phyloP scores from a whole-genome alignment of 2,329 filamentous ascomycete genomes.

The Pyrenophora seminiperda region DNA sequence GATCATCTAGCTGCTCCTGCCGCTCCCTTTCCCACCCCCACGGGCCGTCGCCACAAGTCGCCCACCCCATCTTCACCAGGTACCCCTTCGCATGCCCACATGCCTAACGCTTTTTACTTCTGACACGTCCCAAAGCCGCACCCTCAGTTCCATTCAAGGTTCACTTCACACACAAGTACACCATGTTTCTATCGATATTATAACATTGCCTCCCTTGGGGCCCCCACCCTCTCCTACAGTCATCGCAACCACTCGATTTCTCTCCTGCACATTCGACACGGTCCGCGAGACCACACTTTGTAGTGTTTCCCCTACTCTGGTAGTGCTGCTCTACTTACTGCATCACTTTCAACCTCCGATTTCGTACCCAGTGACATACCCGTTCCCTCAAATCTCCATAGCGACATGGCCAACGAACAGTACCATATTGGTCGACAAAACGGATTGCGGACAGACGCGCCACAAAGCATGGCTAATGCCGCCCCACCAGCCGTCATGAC shows the following conservation, averaged over 20 bases:
- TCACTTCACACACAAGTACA: slow-evolving; percentile 32
- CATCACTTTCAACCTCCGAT: slow-evolving; percentile 1
- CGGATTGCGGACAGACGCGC: slow-evolving; percentile 38
- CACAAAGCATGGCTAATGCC: slow-evolving; percentile 33
- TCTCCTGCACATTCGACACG: slow-evolving; percentile 4
- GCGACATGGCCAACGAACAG: slow-evolving; percentile 44
- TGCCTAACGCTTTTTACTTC: slow-evolving; percentile 24
- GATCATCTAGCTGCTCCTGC: slow-evolving; percentile 7
- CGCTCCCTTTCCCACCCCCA: slow-evolving; percentile 28
- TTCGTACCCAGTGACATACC: background rate
- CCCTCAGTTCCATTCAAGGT: slow-evolving; percentile 36
- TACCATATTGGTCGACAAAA: slow-evolving; percentile 32
- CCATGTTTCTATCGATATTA: slow-evolving; percentile 46
- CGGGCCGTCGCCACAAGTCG: slow-evolving; percentile 40
- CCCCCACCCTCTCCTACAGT: slow-evolving; percentile 27
- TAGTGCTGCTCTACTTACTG: background rate
- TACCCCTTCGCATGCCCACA: slow-evolving; percentile 35
- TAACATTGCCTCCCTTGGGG: slow-evolving; percentile 47
- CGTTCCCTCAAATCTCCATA: background rate
- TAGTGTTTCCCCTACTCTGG: slow-evolving; percentile 4
- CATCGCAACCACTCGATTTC: background rate
- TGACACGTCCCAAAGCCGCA: slow-evolving; percentile 27
- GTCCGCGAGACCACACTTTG: slow-evolving; percentile 13
- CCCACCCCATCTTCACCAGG: slow-evolving; percentile 41
- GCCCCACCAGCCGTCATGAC: slow-evolving; percentile 30